Evolutionary conservation across 331 rosid species (phyloP).

Genomic region (Pyracantha coccinea): DNA sequence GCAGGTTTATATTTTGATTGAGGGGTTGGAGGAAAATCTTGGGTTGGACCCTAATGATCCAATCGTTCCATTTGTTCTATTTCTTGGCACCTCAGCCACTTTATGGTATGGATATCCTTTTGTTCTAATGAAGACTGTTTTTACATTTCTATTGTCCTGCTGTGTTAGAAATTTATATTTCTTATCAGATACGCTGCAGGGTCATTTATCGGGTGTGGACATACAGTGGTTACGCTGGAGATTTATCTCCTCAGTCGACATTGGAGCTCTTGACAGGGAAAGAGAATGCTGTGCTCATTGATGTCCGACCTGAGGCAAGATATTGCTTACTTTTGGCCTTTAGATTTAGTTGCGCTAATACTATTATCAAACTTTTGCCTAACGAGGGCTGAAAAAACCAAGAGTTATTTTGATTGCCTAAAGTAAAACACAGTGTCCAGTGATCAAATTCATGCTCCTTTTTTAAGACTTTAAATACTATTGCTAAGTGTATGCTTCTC

Average conservation of each 20-base stretch:
- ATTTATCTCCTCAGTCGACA: conserved; percentile 69
- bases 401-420: not conserved
- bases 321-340: conserved; percentile 28
- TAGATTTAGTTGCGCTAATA: conserved; percentile 17
- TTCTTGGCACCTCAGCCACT: conserved; percentile 67
- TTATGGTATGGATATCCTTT: conserved; percentile 61
- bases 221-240: conserved; percentile 87
- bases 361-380: conserved; percentile 7
- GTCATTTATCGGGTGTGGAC: conserved; percentile 61
- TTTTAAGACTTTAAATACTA: too few relatives aligned
- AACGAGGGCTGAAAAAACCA: conserved; percentile 12
- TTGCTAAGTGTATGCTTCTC: not conserved
- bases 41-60: conserved; percentile 95
- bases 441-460: not conserved
- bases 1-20: conserved; percentile 52
- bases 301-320: conserved; percentile 84
- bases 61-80: conserved; percentile 56
- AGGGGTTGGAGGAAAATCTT: conserved; percentile 67
- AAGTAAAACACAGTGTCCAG: not conserved
- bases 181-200: conserved; percentile 83
- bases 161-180: conserved; percentile 35
- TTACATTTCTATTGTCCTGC: conserved; percentile 18
- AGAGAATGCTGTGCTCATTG: conserved; percentile 62
- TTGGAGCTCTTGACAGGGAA: conserved; percentile 63
- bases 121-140: conserved; percentile 6